Evolutionary conservation across 1,284 basidiomycete genomes (phyloP), one percentile per base, ranked within the genome.

Genomic region (Coniferiporia sulphurascens): DNA sequence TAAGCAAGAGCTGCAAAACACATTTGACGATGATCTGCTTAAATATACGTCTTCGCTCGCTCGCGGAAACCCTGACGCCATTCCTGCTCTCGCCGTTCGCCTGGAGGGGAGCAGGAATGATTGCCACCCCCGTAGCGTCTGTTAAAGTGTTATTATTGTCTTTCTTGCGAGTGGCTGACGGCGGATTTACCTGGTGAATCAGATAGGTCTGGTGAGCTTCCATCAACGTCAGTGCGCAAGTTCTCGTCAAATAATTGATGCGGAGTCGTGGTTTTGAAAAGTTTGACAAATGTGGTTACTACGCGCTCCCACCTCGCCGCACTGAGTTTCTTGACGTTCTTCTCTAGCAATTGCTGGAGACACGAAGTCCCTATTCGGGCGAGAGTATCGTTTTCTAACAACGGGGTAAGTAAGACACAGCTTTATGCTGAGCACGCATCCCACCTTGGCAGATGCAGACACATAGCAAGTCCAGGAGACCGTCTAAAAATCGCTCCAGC

Each of bases 1-100:
- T 99, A 48, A 99, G 83, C 56, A 99, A 79, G 17, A 99, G 77
- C 70, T 99, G 97, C 36, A 99, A 82, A 32, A 99, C 97, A 72
- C 97, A 99, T 88, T 99, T 99, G 68, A 99, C 95, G 65, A 99
- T 99, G 73, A 99, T 98, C 74, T 99, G 96, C 72, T 95, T 93
- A 84, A 99, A 99, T 56, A 94, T 87, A 41, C 91, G 85, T 21
- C 94, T 87, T 59, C 97, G 86, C 66, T 93, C 92, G 60, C 75
- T 76, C 38, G 85, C 73, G 8, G 86, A 82, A 27, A 83, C 74
- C 58, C 78, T 77, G 10, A 71, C 67, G 10, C 52, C 48, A 17
- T 56, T 45, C 62, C 74, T 74, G 61, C 75, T 77, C 55, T 86
- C 86, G 62, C 73, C 78, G 50, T 78, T 78, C 9, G 88, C 86